These are phyloP conservation scores for Bombardia bombarda DNA, from an alignment of 495 filamentous ascomycete species.

Conservation along the genomic window DNA sequence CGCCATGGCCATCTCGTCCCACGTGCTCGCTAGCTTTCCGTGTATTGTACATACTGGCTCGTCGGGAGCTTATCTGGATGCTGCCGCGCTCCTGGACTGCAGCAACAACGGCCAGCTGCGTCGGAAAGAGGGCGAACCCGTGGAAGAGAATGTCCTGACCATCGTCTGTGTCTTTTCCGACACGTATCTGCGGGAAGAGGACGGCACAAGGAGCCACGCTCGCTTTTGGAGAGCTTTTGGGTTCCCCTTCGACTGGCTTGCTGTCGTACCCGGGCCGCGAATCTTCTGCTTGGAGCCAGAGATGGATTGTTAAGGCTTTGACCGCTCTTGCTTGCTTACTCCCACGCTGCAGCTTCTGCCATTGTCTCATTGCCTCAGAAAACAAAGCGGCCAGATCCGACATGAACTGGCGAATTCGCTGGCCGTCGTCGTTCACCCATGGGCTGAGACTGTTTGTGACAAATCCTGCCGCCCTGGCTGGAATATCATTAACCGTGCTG, in stretches of 20 bases:
- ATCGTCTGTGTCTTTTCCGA: constrained; percentile 12
- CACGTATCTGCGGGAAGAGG: constrained; percentile 16
- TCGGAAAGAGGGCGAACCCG: constrained; percentile 33
- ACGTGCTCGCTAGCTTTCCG: background rate
- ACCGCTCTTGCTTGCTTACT: background rate
- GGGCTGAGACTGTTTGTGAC: background rate
- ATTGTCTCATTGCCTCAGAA: background rate
- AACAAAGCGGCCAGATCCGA: background rate
- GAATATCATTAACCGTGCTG: background rate
- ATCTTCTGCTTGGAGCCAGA: constrained; percentile 1
- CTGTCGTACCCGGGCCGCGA: constrained; percentile 1
- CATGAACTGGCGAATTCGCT: background rate
- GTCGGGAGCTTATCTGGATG: background rate
- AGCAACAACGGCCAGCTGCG: constrained; percentile 40
- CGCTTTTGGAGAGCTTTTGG: too few species aligned
- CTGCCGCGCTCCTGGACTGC: constrained; percentile 14
- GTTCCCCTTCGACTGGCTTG: background rate
- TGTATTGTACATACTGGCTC: background rate
- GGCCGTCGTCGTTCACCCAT: constrained; percentile 1
- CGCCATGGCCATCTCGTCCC: background rate
- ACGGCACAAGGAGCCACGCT: constrained; percentile 10
- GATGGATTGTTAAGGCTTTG: background rate
- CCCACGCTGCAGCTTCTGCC: constrained; percentile 1
- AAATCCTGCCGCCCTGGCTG: background rate
- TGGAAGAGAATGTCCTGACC: constrained; percentile 18